phyloP scores from a whole-genome alignment of 108 stramenopile genomes.

The Cyclotella choctawhatcheeana region DNA sequence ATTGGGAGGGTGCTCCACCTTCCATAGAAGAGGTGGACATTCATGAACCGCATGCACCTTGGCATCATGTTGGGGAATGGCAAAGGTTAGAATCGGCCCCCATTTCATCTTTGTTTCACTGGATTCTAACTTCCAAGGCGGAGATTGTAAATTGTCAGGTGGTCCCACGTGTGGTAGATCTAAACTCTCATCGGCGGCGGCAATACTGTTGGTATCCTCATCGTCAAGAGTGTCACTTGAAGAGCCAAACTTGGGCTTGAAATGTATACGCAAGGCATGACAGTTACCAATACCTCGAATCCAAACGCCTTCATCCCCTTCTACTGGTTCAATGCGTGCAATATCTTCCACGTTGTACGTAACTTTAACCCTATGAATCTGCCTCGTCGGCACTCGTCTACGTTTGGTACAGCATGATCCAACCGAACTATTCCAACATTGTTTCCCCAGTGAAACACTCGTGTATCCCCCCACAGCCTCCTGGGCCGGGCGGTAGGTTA shows the following conservation, averaged over 20 bases:
- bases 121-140: slow-evolving; percentile 29
- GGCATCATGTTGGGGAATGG: slow-evolving; percentile 43
- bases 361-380: slow-evolving; percentile 53
- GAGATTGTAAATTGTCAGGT: slow-evolving; percentile 32
- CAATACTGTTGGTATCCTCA: neutral
- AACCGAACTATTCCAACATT: slow-evolving; percentile 41
- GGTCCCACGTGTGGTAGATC: slow-evolving; percentile 26
- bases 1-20: slow-evolving; percentile 72
- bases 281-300: slow-evolving; percentile 80
- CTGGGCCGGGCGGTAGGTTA: slow-evolving; percentile 77
- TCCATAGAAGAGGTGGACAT: slow-evolving; percentile 81
- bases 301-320: slow-evolving; percentile 31
- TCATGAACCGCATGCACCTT: slow-evolving; percentile 26
- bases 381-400: slow-evolving; percentile 28
- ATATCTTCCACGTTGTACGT: slow-evolving; percentile 49
- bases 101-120: slow-evolving; percentile 10
- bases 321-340: slow-evolving; percentile 35
- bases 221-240: neutral
- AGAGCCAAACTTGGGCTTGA: slow-evolving; percentile 58
- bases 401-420: slow-evolving; percentile 29
- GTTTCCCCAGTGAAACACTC: slow-evolving; percentile 32
- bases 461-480: slow-evolving; percentile 80
- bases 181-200: slow-evolving; percentile 18
- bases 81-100: slow-evolving; percentile 53
- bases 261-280: slow-evolving; percentile 66